These are phyloP conservation scores for Pseudozyma thailandica DNA, from an alignment of 1,284 basidiomycete species.

Conservation along the genomic window DNA sequence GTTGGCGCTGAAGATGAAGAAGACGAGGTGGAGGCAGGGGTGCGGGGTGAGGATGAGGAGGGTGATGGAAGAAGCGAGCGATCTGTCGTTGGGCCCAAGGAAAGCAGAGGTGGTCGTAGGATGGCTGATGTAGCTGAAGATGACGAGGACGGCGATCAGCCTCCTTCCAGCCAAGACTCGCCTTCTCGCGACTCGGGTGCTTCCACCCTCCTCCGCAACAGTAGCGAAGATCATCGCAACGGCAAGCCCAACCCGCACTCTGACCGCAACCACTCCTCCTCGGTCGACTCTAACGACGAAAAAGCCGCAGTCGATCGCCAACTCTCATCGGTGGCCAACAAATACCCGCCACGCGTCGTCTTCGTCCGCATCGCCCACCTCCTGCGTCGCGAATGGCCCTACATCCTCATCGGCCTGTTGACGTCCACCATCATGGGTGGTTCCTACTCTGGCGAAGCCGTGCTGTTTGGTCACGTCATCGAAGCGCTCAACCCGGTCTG, in stretches of 20 bases:
- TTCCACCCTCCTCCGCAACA: slow-evolving; percentile 7
- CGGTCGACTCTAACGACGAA: slow-evolving; percentile 4
- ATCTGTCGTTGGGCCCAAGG: neutral
- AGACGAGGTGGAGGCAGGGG: neutral
- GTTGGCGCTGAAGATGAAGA: neutral
- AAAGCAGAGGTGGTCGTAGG: slow-evolving; percentile 4
- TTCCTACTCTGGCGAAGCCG: slow-evolving; percentile 58
- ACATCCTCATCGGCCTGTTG: slow-evolving; percentile 42
- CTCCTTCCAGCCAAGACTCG: neutral
- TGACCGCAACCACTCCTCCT: neutral
- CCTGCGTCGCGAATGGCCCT: slow-evolving; percentile 45
- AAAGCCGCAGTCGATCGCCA: slow-evolving; percentile 14
- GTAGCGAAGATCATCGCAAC: slow-evolving; percentile 1
- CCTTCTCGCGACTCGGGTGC: slow-evolving; percentile 15
- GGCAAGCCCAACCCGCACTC: neutral
- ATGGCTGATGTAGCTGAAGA: slow-evolving; percentile 40
- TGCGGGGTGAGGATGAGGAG: slow-evolving; percentile 2
- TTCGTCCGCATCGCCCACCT: slow-evolving; percentile 40
- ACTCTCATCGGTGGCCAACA: slow-evolving; percentile 1
- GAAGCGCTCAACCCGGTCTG: slow-evolving; percentile 63
- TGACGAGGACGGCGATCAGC: slow-evolving; percentile 17
- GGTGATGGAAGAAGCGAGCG: neutral
- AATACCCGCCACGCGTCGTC: slow-evolving; percentile 28
- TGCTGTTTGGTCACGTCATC: slow-evolving; percentile 61
- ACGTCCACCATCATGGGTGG: slow-evolving; percentile 59